Evolutionary conservation across 73 alveolate species (phyloP), one percentile per base, ranked within the genome.

Genomic region (Tetrahymena thermophila): DNA sequence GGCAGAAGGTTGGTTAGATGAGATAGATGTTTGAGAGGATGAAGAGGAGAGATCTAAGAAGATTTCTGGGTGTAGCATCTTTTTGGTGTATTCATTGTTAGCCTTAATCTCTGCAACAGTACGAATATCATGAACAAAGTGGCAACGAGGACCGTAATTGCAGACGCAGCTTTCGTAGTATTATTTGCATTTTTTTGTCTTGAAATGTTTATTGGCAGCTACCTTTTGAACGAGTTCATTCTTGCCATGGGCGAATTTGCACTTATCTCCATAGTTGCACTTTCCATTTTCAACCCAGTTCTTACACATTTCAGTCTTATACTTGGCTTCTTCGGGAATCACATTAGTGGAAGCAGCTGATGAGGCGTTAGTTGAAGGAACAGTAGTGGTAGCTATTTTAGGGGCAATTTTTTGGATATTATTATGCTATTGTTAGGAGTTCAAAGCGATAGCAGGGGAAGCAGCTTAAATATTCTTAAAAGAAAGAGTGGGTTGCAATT

Each of bases 291-390:
- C 98, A 94, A 98, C 97, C 99, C 99, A 98, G 96, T 98, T 98
- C 96, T 98, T 98, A 96, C 99, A 98, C 97, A 98, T 95, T 96
- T 98, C 99, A 35, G 99, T 98, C 96, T 98, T 98, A 97, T 96
- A 98, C 96, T 98, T 98, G 31, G 98, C 96, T 34, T 96, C 94
- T 56, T 93, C 95, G 23, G 89, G 89, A 25, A 71, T 71, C 17
- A 71, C 89, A n/a, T n/a, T 71, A 71, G 35, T 8, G 17, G 89
- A 6, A 71, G 35, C 37, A 25, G 31, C 40, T 3, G 37, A 31
- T 31, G 35, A 13, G 0, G 89, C 42, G 15, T 71, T 71, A 71
- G 23, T 71, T 23, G 89, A 1, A 23, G 35, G 23, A 71, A 71
- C 89, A 1, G 89, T 4, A 31, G 37, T n/a, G 7, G 35, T 71